phyloP scores from a whole-genome alignment of 1,139 yeast genomes.

The Geotrichum reessii region DNA sequence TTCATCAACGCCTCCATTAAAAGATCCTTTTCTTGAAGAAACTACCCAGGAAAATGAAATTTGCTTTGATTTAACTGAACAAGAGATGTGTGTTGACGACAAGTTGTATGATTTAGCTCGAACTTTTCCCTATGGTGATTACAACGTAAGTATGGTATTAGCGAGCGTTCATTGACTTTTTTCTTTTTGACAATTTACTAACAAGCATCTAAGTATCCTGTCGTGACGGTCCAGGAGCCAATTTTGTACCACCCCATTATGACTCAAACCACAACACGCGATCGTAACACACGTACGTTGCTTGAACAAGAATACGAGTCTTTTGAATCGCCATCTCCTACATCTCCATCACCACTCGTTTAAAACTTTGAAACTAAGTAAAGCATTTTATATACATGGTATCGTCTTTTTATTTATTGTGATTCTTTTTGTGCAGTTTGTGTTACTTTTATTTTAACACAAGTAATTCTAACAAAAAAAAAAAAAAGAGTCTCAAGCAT shows the following conservation, averaged over 20 bases:
- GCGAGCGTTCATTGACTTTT: neutral
- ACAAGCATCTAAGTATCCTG: slow-evolving; percentile 45
- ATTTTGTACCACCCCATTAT: slow-evolving; percentile 35
- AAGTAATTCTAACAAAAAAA: no score
- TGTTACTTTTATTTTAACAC: no score
- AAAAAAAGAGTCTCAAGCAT: slow-evolving; percentile 37
- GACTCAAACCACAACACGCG: slow-evolving; percentile 21
- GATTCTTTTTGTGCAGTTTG: no score
- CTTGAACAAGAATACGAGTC: slow-evolving; percentile 18
- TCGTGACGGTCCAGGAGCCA: slow-evolving; percentile 45
- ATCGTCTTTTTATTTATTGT: neutral
- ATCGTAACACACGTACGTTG: slow-evolving; percentile 8
- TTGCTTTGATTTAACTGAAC: slow-evolving; percentile 20
- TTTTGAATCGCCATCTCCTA: slow-evolving; percentile 6
- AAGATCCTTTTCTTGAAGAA: neutral
- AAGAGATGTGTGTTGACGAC: slow-evolving; percentile 42
- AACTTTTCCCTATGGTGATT: slow-evolving; percentile 48
- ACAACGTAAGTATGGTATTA: slow-evolving; percentile 32
- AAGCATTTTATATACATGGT: neutral
- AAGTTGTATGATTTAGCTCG: slow-evolving; percentile 41
- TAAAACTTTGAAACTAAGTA: no score
- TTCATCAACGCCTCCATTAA: neutral
- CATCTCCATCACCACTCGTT: neutral
- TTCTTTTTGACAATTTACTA: neutral
- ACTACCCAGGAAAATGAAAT: neutral